phyloP scores from a whole-genome alignment of 163 green algal species.

The Trebouxia gelatinosa region DNA sequence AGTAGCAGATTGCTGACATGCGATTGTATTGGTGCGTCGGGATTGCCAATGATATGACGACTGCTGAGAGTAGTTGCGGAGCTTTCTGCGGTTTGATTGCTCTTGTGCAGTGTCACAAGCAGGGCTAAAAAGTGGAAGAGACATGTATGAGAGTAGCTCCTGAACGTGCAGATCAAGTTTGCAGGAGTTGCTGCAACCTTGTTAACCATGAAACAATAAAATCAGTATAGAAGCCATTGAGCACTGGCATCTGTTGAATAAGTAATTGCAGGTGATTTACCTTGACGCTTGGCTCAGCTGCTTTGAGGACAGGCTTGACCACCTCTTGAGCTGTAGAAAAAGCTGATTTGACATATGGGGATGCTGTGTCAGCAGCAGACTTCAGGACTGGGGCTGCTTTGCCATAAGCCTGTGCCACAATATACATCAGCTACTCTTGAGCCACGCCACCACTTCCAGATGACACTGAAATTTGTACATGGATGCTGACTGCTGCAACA shows the following conservation, averaged over 20 bases:
- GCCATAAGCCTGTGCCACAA: conserved; percentile 57
- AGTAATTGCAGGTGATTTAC: too few species aligned
- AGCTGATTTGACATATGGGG: conserved; percentile 61
- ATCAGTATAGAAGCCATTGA: not conserved
- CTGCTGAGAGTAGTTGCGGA: too few species aligned
- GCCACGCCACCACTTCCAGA: too few species aligned
- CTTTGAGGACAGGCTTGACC: conserved; percentile 57
- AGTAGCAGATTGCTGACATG: too few species aligned
- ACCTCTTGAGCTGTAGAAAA: conserved; percentile 52
- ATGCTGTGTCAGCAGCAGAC: conserved; percentile 53
- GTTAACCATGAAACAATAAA: not conserved
- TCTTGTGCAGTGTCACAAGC: too few species aligned
- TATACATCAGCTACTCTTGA: too few species aligned
- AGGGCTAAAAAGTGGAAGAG: not conserved
- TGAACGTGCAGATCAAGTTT: not conserved
- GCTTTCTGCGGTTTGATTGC: too few species aligned
- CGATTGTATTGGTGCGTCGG: too few species aligned
- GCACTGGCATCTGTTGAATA: not conserved
- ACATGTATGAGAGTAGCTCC: not conserved
- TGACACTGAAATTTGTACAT: too few species aligned
- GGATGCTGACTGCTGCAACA: too few species aligned
- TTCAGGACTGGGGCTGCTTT: conserved; percentile 68
- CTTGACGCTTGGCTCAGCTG: conserved; percentile 53
- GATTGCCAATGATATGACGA: too few species aligned
- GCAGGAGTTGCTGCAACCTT: not conserved